Evolutionary conservation across 2,329 filamentous ascomycete genomes (phyloP), one percentile per base, ranked within the genome.

Genomic region (Microcera coccophila): DNA sequence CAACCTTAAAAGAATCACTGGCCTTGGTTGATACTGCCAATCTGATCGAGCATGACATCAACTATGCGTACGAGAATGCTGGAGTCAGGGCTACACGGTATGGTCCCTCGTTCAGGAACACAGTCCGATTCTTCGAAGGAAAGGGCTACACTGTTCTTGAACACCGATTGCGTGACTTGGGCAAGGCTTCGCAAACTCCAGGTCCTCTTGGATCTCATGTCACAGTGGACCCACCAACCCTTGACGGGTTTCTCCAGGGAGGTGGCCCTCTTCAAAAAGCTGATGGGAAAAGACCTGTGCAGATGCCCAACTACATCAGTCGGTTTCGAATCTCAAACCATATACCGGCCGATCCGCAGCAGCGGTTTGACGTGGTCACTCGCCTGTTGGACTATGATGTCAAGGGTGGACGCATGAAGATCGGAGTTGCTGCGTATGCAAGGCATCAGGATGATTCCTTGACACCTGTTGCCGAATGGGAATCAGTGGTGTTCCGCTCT

Each of bases 291-390:
- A 43, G 44, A 32, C 52, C 51, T 4, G 57, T 57, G 14, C 44
- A 53, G 38, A 59, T 63, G 58, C 59, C 61, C 12, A 62, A 57
- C 34, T 59, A 62, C 39, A 45, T 62, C 26, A 53, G 50, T 15
- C 53, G 58, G 9, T 43, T 63, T 10, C 55, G 58, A 22, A 51
- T 63, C 32, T 62, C 59, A 4, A 63, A 63, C 39, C 47, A 43
- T 3, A 62, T 63, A 11, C 50, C 54, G 3, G 24, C 45, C 7
- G n/a, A n/a, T n/a, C 44, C 36, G 4, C 21, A 43, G 4, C 41
- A 53, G 16, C 52, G 50, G 26, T 37, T 61, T 20, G 48, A 41
- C 9, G 45, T 54, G 17, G 58, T 62, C 33, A 56, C 54, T 28
- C 53, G 56, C 19, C 41, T 56, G 3, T 31, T 59, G 3, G 36